These are phyloP conservation scores for Neurospora intermedia DNA, from an alignment of 495 filamentous ascomycete species.

Conservation along the genomic window DNA sequence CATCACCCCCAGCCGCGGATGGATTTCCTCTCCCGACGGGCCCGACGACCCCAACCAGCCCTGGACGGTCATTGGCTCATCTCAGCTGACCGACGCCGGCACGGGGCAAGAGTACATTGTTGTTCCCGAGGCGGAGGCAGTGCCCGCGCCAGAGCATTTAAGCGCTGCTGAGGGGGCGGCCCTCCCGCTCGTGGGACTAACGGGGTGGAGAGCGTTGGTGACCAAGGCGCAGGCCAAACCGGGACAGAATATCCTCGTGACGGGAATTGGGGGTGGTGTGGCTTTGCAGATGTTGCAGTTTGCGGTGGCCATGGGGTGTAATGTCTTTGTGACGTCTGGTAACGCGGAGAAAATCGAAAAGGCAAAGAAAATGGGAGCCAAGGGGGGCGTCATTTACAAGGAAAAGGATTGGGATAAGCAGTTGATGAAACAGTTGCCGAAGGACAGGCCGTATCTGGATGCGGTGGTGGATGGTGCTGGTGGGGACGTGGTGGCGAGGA, in stretches of 20 bases:
- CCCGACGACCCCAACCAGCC: constrained; percentile 50
- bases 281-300: constrained; percentile 62
- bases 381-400: constrained; percentile 59
- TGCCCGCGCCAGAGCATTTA: constrained; percentile 63
- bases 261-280: constrained; percentile 74
- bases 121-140: constrained; percentile 62
- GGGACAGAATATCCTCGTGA: constrained; percentile 59
- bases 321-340: constrained; percentile 61
- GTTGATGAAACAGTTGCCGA: constrained; percentile 45
- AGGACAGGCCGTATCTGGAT: constrained; percentile 51
- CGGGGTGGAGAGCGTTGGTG: constrained; percentile 76
- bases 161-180: constrained; percentile 63
- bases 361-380: constrained; percentile 54
- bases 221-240: constrained; percentile 49
- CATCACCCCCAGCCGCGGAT: constrained; percentile 63
- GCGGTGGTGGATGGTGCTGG: constrained; percentile 68
- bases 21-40: constrained; percentile 56
- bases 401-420: constrained; percentile 58
- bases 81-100: constrained; percentile 50
- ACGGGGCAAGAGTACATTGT: constrained; percentile 60
- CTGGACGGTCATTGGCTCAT: constrained; percentile 65
- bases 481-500: constrained; percentile 55
- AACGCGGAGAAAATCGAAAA: constrained; percentile 53
- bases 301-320: constrained; percentile 51
- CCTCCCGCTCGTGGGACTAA: constrained; percentile 70